Base-by-base conservation (phyloP, 495 filamentous ascomycete species). In the Melanomma pulvis-pyrius region DNA sequence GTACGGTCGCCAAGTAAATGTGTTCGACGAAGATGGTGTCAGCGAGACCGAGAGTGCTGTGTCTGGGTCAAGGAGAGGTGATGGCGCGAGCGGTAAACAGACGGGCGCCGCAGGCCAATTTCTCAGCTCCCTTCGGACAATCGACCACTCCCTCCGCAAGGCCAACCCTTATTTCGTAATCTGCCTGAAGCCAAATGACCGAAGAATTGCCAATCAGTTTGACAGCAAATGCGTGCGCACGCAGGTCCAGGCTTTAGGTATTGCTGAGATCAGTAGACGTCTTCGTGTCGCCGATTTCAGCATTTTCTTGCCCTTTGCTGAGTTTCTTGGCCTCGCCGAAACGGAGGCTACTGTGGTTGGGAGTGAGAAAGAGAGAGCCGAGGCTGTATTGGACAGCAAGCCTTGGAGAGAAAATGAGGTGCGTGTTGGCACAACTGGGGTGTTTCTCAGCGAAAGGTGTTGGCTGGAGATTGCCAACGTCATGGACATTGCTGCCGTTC, bases 171-270 rank as follows among this genome's bases (percentile, higher is more conserved):
- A 98, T 74, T 97, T 97, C 71, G 85, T 98, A 28, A 96, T 98
- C 79, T 98, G 94, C 70, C 80, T 98, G 54, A 98, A 98, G 77
- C 94, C 94, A 8, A 98, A 98, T 73, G 94, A 98, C 77, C 86
- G 94, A 21, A 88, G 93, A 26, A 98, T 98, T 67, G 93, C 94
- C 54, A 98, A 98, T 67, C 94, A 98, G 74, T 98, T 98, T 68
- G 94, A 98, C 75, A 97, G 92, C 81, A 98, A 98, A 77, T 97
- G 93, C 74, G 94, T 98, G 25, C 87, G 94, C 17, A 89, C 89
- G 30, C 94, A 98, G 77, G 85, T 98, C 4, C 93, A 97, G 76
- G 96, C 92, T 0, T 90, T 98, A 67, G 94, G 94, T 29, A 96
- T 98, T 73, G 92, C 93, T 4, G 94, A 98, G 71, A 97, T 98